phyloP scores from a whole-genome alignment of 1,284 basidiomycete genomes.

The Leccinum solheimii region DNA sequence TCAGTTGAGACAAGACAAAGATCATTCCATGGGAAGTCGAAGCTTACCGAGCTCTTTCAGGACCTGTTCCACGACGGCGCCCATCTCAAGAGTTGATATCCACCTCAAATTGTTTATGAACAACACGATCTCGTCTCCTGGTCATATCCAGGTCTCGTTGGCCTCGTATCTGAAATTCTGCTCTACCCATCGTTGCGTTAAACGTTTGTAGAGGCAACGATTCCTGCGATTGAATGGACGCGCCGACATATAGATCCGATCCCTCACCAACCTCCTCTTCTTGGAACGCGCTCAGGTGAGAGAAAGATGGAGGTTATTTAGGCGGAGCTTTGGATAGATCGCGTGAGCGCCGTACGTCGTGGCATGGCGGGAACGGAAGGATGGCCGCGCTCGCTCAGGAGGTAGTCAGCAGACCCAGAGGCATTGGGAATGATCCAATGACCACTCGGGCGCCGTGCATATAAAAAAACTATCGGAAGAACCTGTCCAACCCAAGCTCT shows the following conservation, averaged over 20 bases:
- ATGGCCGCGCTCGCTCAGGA: no score
- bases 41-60: constrained; percentile 42
- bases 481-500: no score
- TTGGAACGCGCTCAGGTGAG: no score
- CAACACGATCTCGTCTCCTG: constrained; percentile 39
- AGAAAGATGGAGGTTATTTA: no score
- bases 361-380: no score
- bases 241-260: constrained; percentile 13
- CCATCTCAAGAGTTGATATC: constrained; percentile 56
- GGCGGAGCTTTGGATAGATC: no score
- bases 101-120: constrained; percentile 59
- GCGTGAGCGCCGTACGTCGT: no score
- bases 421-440: no score
- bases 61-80: constrained; percentile 47
- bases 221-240: background rate
- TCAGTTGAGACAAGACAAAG: background rate
- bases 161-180: background rate
- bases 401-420: no score
- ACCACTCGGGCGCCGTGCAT: no score
- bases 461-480: no score
- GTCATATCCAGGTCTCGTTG: constrained; percentile 18
- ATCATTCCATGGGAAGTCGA: background rate
- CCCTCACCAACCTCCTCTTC: constrained; percentile 17
- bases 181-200: background rate
- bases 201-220: background rate